Conservation (phyloP, 768 basidiomycete species). For the Russula emetica region DNA sequence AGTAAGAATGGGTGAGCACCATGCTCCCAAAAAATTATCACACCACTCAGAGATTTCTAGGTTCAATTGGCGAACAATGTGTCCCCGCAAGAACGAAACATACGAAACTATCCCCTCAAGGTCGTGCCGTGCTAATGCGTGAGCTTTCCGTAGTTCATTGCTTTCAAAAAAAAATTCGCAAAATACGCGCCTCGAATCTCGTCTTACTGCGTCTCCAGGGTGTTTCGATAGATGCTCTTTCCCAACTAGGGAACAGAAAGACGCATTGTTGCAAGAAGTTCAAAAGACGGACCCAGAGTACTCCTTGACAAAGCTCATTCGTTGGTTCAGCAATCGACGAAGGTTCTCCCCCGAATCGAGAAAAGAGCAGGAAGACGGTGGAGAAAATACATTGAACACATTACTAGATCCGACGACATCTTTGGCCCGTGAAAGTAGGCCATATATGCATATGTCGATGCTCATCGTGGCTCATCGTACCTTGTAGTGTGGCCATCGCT, state of each 20-base stretch:
- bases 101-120: background rate
- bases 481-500: conserved; percentile 19
- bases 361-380: background rate
- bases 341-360: background rate
- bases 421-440: conserved; percentile 17
- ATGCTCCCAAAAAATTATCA: background rate
- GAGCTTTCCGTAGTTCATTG: background rate
- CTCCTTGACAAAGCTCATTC: background rate
- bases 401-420: conserved; percentile 10
- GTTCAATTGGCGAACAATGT: background rate
- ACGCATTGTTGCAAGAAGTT: conserved; percentile 2
- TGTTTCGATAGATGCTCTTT: conserved; percentile 7
- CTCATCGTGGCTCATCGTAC: background rate
- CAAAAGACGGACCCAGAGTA: conserved; percentile 17
- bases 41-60: background rate
- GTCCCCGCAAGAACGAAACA: background rate
- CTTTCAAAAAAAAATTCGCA: too few species aligned
- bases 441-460: background rate
- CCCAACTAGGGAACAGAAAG: conserved; percentile 9
- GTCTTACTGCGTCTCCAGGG: background rate
- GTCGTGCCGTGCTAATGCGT: conserved; percentile 4
- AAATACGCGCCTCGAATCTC: background rate
- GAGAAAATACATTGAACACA: background rate
- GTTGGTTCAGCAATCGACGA: conserved; percentile 12
- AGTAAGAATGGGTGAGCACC: background rate